Evolutionary conservation across 192 early-diverging fungal genomes (phyloP), one percentile per base, ranked within the genome.

Genomic region (Mortierella antarctica): DNA sequence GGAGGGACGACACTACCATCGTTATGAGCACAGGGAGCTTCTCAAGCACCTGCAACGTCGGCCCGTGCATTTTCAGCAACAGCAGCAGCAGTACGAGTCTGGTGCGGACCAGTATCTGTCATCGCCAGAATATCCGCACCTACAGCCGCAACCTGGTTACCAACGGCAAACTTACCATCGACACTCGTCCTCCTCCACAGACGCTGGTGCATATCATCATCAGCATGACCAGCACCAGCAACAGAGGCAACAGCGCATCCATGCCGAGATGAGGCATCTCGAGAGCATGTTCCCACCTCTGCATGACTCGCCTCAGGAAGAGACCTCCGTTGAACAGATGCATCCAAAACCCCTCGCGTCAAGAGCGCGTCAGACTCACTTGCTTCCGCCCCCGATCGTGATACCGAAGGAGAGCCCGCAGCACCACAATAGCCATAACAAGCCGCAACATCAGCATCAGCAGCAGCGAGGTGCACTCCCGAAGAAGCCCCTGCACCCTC

Each of bases 241-340:
- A 12, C 65, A 67, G n/a, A 42, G 41, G 3, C 44, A 59, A 46
- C 41, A 47, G 15, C 67, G 17, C 44, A 14, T 53, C 13, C 73
- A 57, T 6, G 14, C 73, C 20, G 65, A 75, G 23, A 75, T 75
- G 73, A 68, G 13, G 39, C 42, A 17, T 17, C 67, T 69, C 41
- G 74, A 70, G 41, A 39, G 54, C 47, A 63, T 65, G 74, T 70
- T 70, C 47, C 74, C 66, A 18, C 74, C 67, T 1, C 53, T 77
- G 39, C 67, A 77, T 17, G 67, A 70, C 17, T 44, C 51, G 31
- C 74, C 67, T 1, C 53, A 70, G 39, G 62, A 77, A 15, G 67
- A 70, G 11, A 23, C 51, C 9, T 20, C 15, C 20, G 12, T 49
- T 21, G 67, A 70, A 39, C 67, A 51, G 18, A 57, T 47, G 51